These are phyloP conservation scores for Pistacia atlantica DNA, from an alignment of 345 rosid genomes.

Conservation along the genomic window DNA sequence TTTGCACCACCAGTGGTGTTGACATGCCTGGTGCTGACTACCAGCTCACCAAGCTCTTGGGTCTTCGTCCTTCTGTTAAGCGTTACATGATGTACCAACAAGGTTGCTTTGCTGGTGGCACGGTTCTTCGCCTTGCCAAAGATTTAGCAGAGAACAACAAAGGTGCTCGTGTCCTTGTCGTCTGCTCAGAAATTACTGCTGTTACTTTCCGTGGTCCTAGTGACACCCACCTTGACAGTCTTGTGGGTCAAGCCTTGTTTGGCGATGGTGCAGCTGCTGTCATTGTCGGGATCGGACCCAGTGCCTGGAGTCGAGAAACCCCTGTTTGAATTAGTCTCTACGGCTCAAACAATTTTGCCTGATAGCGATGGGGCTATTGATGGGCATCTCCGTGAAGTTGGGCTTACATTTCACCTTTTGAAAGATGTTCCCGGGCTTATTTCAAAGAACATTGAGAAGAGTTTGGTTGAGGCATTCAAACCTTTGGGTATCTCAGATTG, in stretches of 20 bases:
- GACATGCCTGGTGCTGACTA: constrained; percentile 70
- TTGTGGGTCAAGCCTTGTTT: constrained; percentile 54
- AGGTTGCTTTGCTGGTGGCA: constrained; percentile 54
- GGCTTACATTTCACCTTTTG: constrained; percentile 46
- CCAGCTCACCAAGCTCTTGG: constrained; percentile 59
- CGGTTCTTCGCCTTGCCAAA: constrained; percentile 55
- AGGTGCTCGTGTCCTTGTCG: constrained; percentile 50
- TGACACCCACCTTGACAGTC: constrained; percentile 42
- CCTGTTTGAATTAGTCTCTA: constrained; percentile 41
- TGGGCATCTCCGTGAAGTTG: constrained; percentile 53
- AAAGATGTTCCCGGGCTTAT: constrained; percentile 49
- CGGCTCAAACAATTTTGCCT: constrained; percentile 47
- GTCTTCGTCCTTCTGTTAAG: constrained; percentile 53
- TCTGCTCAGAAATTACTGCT: constrained; percentile 42
- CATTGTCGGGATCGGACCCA: constrained; percentile 54
- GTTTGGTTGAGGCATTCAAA: constrained; percentile 38
- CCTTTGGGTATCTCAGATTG: constrained; percentile 53
- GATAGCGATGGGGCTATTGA: constrained; percentile 54
- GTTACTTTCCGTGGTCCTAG: constrained; percentile 51
- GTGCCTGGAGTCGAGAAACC: constrained; percentile 32
- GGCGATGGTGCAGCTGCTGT: constrained; percentile 56
- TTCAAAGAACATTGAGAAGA: constrained; percentile 42
- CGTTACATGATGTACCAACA: constrained; percentile 64
- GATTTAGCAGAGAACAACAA: constrained; percentile 61
- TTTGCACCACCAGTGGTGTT: constrained; percentile 57